Conservation (phyloP, 2,329 filamentous ascomycete genomes). For the Aureobasidium mangrovei region DNA sequence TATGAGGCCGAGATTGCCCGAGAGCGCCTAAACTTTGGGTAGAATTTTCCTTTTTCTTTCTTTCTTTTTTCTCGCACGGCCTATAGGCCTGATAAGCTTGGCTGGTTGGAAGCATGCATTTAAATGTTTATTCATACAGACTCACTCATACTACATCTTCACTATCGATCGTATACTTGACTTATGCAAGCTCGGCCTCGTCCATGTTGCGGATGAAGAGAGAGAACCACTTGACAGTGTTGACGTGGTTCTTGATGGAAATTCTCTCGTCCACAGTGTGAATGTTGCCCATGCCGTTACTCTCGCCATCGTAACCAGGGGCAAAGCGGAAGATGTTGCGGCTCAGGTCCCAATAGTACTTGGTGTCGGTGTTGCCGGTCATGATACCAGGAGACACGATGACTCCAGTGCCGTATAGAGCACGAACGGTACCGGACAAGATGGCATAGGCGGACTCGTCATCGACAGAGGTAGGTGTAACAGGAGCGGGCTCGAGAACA, state of each 20-base stretch:
- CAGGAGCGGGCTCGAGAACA: conserved; percentile 26
- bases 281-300: conserved; percentile 23
- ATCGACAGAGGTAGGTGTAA: conserved; percentile 30
- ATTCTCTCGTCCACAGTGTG: conserved; percentile 28
- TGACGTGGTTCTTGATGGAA: conserved; percentile 34
- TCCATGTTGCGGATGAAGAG: conserved; percentile 38
- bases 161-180: background rate
- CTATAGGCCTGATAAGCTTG: too few relatives aligned
- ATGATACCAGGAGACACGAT: conserved; percentile 29
- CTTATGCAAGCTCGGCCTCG: conserved; percentile 28
- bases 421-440: conserved; percentile 36
- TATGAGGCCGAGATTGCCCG: too few relatives aligned
- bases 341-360: conserved; percentile 29
- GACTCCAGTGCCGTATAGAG: conserved; percentile 35
- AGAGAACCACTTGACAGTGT: conserved; percentile 36
- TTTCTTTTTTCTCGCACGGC: too few relatives aligned
- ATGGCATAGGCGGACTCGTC: conserved; percentile 26
- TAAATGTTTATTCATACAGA: too few relatives aligned
- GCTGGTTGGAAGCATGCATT: too few relatives aligned
- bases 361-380: conserved; percentile 30
- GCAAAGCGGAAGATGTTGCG: conserved; percentile 31
- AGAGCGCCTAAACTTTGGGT: too few relatives aligned
- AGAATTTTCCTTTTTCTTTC: too few relatives aligned
- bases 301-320: conserved; percentile 26
- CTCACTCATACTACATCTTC: background rate